Conservation (phyloP, 1,284 basidiomycete species). For the Limonomyces culmigenus region DNA sequence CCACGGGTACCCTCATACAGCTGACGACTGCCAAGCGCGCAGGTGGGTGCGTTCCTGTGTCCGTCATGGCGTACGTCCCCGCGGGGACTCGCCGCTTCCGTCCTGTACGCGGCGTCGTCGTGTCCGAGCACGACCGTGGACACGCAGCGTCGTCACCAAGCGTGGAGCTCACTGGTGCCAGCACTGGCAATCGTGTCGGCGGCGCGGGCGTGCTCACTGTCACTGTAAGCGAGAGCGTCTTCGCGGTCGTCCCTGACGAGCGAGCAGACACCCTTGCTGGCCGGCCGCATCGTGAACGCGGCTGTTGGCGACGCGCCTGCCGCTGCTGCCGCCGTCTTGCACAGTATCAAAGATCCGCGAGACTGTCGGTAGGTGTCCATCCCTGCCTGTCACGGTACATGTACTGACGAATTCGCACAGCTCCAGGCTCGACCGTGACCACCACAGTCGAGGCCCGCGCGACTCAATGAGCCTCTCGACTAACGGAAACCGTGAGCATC, state of each 20-base stretch:
- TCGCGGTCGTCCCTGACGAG: slow-evolving; percentile 24
- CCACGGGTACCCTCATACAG: too few species aligned
- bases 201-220: slow-evolving; percentile 25
- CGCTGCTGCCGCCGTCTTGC: neutral
- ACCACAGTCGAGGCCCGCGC: neutral
- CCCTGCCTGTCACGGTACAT: slow-evolving; percentile 9
- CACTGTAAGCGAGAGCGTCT: slow-evolving; percentile 15
- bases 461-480: neutral
- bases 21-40: too few species aligned
- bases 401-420: slow-evolving; percentile 15
- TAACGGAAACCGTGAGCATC: slow-evolving; percentile 4
- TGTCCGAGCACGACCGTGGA: slow-evolving; percentile 11
- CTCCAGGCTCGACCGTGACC: slow-evolving; percentile 8
- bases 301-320: neutral
- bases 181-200: slow-evolving; percentile 12
- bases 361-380: slow-evolving; percentile 3
- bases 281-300: neutral
- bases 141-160: slow-evolving; percentile 13
- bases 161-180: slow-evolving; percentile 12
- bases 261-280: neutral
- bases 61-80: neutral
- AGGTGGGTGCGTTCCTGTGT: neutral
- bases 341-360: slow-evolving; percentile 6
- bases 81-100: neutral
- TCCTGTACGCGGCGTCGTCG: slow-evolving; percentile 7